Conservation (phyloP, 108 stramenopile genomes). For the Tribonema minus region DNA sequence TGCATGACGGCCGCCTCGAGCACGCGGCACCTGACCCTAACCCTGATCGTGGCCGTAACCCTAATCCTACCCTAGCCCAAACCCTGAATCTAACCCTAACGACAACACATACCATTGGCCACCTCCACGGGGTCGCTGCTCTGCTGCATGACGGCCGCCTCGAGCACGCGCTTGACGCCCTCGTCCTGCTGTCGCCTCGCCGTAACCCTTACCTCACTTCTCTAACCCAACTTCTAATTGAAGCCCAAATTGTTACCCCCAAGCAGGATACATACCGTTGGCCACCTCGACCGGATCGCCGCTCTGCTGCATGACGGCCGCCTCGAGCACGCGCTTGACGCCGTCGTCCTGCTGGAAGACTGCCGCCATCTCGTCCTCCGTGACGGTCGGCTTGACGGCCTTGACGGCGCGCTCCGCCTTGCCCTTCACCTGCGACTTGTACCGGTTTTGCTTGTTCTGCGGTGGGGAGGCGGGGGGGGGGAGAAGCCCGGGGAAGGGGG, state of each 20-base stretch:
- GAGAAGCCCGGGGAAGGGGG: too few relatives aligned
- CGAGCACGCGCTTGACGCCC: constrained; percentile 13
- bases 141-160: constrained; percentile 24
- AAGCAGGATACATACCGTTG: constrained; percentile 1
- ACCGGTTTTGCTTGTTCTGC: constrained; percentile 80
- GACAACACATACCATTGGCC: constrained; percentile 1
- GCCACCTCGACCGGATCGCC: constrained; percentile 38
- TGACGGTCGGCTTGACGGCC: constrained; percentile 92
- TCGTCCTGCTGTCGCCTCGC: too few relatives aligned
- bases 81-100: not conserved
- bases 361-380: constrained; percentile 88
- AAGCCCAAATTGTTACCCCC: not conserved
- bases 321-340: constrained; percentile 17
- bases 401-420: constrained; percentile 90
- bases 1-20: constrained; percentile 24
- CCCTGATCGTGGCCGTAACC: too few relatives aligned
- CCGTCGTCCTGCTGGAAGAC: constrained; percentile 76
- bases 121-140: constrained; percentile 36
- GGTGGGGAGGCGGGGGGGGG: too few relatives aligned
- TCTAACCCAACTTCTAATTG: too few relatives aligned
- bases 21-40: constrained; percentile 9
- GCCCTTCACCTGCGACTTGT: constrained; percentile 88
- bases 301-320: constrained; percentile 23
- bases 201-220: too few relatives aligned
- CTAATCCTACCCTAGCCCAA: too few relatives aligned